Percentiles rank a stretch among this genome's conserved stretches.
These are phyloP conservation scores for Penstemon davidsonii DNA, from an alignment of 257 asterid genomes.

Conservation along the genomic window DNA sequence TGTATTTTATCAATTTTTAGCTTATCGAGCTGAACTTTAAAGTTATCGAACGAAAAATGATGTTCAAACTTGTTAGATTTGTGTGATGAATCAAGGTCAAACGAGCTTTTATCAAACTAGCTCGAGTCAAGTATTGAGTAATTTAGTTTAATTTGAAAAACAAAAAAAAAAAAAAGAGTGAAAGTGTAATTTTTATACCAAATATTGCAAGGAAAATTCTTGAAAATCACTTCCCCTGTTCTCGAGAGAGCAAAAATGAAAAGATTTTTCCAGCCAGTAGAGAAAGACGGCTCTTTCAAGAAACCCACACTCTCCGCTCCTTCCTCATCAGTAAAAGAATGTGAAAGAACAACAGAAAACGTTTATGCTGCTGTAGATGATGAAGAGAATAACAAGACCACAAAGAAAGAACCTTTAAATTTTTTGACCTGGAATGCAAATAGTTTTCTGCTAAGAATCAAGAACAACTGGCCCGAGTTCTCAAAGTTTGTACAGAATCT, in stretches of 20 bases:
- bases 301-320: constrained; percentile 52
- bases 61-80: too few species aligned
- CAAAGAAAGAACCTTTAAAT: constrained; percentile 62
- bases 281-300: constrained; percentile 72
- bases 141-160: too few species aligned
- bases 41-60: too few species aligned
- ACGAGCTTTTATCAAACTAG: too few species aligned
- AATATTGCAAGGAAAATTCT: too few species aligned
- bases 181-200: too few species aligned
- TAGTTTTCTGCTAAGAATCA: constrained; percentile 73
- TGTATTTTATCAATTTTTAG: too few species aligned
- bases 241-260: constrained; percentile 46
- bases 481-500: constrained; percentile 59
- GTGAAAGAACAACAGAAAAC: constrained; percentile 32
- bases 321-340: constrained; percentile 32
- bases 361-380: constrained; percentile 30
- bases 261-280: constrained; percentile 85
- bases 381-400: constrained; percentile 28
- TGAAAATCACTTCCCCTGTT: too few species aligned
- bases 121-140: too few species aligned
- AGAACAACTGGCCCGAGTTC: constrained; percentile 77
- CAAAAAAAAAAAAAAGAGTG: too few species aligned
- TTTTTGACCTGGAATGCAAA: constrained; percentile 96
- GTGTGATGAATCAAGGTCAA: too few species aligned
- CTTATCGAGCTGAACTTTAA: too few species aligned